Base-by-base conservation (phyloP, 306 rosid genomes). In the Prosopis cineraria region DNA sequence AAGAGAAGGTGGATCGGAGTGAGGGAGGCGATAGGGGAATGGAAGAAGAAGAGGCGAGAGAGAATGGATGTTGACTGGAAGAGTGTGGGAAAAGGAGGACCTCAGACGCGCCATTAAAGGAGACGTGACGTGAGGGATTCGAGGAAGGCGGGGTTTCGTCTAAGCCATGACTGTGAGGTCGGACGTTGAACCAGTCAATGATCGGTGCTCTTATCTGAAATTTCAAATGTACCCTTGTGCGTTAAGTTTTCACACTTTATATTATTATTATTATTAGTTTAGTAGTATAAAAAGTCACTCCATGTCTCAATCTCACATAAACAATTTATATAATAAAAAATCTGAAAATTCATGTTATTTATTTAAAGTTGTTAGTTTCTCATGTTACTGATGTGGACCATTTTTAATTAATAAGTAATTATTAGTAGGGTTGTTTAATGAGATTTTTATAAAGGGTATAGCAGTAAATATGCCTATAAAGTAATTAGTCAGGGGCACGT, bases 141-240 rank as follows among this genome's bases (percentile, higher is more conserved):
- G 5, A 10, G 72, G 72, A 67, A 67, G 52, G 34, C 24, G 71
- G 53, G 72, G 30, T 13, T 48, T 60, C 14, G 31, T 63, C 37
- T 56, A n/a, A 27, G 24, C 2, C 1, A 27, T 10, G 10, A 33
- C 1, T 10, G 39, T 63, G 6, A 33, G 20, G 43, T 25, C 22
- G 3, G 3, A 7, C 3, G 12, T 60, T 45, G 60, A 31, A 73
- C 52, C 12, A 65, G 81, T 76, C 85, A 55, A 40, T n/a, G n/a
- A n/a, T n/a, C 52, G 63, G n/a, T 30, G 12, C 16, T 62, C 33
- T 64, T 47, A 13, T 22, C 45, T 39, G 71, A 4, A 63, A 10
- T n/a, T 40, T 16, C 70, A 7, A 17, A 12, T 52, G 27, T 6
- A 19, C 58, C 58, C 58, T 48, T 17, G 19, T 45, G n/a, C 2